A percentile compares a stretch with the other conserved stretches of the same genome.
These are phyloP conservation scores for Saturnispora hagleri DNA, from an alignment of 805 yeast genomes.

Conservation along the genomic window DNA sequence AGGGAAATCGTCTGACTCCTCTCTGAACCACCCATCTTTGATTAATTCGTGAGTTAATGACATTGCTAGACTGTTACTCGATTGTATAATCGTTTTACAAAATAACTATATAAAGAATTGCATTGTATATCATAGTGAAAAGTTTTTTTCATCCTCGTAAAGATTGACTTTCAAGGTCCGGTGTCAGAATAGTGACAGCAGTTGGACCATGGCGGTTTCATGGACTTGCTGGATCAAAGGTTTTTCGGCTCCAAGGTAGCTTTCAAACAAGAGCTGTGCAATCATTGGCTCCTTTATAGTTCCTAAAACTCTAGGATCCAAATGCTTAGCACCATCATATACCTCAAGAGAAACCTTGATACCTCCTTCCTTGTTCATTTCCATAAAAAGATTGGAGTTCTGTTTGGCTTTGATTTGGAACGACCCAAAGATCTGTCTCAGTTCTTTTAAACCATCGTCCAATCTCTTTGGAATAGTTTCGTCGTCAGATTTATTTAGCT, in stretches of 20 bases:
- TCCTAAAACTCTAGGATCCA: slow-evolving; percentile 38
- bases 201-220: slow-evolving; percentile 11
- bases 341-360: slow-evolving; percentile 28
- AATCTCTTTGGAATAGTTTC: slow-evolving; percentile 28
- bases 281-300: slow-evolving; percentile 50
- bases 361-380: slow-evolving; percentile 39
- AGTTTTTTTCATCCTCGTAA: background rate
- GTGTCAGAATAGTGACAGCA: background rate
- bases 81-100: background rate
- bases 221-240: slow-evolving; percentile 45
- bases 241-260: slow-evolving; percentile 61
- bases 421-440: slow-evolving; percentile 46
- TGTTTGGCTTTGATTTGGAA: slow-evolving; percentile 67
- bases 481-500: slow-evolving; percentile 33
- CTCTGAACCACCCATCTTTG: slow-evolving; percentile 76
- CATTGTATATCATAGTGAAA: background rate
- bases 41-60: slow-evolving; percentile 20
- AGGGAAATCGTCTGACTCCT: slow-evolving; percentile 66
- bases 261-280: slow-evolving; percentile 59
- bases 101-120: slow-evolving; percentile 1
- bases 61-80: background rate
- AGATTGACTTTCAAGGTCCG: background rate
- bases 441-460: slow-evolving; percentile 49
- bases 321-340: slow-evolving; percentile 2
- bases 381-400: slow-evolving; percentile 57